Base-by-base conservation (phyloP, 2,329 filamentous ascomycete species). In the Amesomyces nigricolor region DNA sequence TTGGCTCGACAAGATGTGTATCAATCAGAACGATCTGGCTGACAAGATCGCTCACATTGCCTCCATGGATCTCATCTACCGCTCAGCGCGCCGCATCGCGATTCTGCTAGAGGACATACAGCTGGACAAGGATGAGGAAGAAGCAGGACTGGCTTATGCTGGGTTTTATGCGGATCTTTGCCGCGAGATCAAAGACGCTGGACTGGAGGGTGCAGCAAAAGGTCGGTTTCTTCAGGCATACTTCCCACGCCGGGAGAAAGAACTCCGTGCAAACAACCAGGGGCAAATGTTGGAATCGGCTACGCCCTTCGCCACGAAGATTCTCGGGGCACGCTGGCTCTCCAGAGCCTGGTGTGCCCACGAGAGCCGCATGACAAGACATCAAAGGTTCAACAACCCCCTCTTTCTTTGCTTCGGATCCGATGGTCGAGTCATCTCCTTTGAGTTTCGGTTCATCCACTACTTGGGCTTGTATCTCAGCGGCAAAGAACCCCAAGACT, bases 321-420 rank as follows among this genome's bases (percentile, higher is more conserved):
- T 65, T 17, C 55, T 64, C 3, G 35, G 46, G 5, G 62, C 60
- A 3, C 56, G 64, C 5, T 64, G 64, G 64, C 63, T 58, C 37
- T 55, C 47, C 8, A 54, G 64, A 10, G 64, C 60, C 4, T 65
- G 64, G 64, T 65, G 62, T 47, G 64, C 64, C 9, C 64, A 64
- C 49, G 64, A 65, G 49, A 60, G 57, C 44, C 61, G 62, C 45
- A 58, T 63, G 32, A 50, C 52, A n/a, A 49, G 39, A 2, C 62
- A 64, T 43, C 22, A 46, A 10, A 53, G 45, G 42, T 35, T 57
- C 37, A 55, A 63, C 49, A 63, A 64, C 47, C 64, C 64, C 6
- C 46, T 65, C 30, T 57, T 65, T 6, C 47, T 65, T 11, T 65
- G 64, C 46, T 64, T 61, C 35, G 59, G 58, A 10, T 17, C 46